Base-by-base conservation (phyloP, 306 rosid species). In the Cucurbita ficifolia region DNA sequence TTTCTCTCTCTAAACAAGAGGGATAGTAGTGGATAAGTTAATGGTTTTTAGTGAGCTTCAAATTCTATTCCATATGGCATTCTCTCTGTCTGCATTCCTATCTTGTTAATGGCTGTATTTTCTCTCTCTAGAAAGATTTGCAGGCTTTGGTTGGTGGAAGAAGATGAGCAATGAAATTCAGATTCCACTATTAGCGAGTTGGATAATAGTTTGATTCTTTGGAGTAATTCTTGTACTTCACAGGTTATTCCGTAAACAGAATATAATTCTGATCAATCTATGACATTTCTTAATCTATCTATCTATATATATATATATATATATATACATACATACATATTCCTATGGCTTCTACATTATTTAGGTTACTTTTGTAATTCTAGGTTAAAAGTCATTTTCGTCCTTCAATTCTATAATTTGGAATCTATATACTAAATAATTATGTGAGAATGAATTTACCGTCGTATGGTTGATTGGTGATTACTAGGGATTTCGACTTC, bases 71-170 rank as follows among this genome's bases (percentile, higher is more conserved):
- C 49, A 29, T 53, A 5, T 68, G n/a, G 6, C 36, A 46, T 46
- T 17, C 2, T 24, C 5, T 36, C 78, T 77, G 57, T 62, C 53
- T 39, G n/a, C n/a, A n/a, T 0, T 52, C 2, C 78, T 79, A 62
- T 57, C 49, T 42, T 63, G 50, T 63, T 80, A 75, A 73, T 70
- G 57, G 75, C 53, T 42, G 46, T 24, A 71, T 51, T 71, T 51
- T 71, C 49, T 24, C 40, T 58, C 21, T 61, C 13, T 36, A 36
- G 14, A 61, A 60, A 60, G 19, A 60, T 60, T 58, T 13, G 5
- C 40, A 43, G 24, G 38, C 5, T 14, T 35, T 5, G 67, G 70
- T 55, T 29, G 3, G 33, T 29, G 33, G 33, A 29, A 69, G 77
- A 74, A 43, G 77, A 22, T 74, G 77, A 74, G 77, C 68, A 40